Conservation (phyloP, 495 filamentous ascomycete species). For the Hypoxylon lienhwacheense region DNA sequence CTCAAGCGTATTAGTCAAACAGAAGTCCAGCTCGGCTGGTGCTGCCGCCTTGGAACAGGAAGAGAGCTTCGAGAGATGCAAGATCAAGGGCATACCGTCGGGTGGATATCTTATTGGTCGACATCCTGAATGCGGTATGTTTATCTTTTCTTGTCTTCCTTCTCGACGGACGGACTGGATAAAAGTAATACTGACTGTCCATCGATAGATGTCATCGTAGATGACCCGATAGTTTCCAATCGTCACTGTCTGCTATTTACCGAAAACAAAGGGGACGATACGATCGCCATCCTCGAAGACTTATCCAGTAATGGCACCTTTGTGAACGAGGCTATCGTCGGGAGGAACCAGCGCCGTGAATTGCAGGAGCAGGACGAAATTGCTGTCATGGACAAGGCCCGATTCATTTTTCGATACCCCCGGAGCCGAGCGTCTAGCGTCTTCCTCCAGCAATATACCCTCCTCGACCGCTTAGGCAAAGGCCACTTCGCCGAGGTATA, state of each 20-base stretch:
- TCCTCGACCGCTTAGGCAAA: conserved; percentile 86
- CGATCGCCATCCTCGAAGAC: conserved; percentile 84
- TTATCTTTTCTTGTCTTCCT: background rate
- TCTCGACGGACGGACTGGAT: background rate
- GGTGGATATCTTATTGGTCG: conserved; percentile 91
- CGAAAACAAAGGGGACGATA: conserved; percentile 79
- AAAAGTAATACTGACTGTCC: conserved; percentile 22
- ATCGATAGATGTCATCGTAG: conserved; percentile 70
- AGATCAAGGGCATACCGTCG: conserved; percentile 59
- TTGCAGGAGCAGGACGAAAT: conserved; percentile 89
- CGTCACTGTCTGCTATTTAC: conserved; percentile 88
- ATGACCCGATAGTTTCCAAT: conserved; percentile 88
- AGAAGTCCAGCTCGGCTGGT: conserved; percentile 44
- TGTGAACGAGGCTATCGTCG: conserved; percentile 87
- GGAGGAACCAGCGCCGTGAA: conserved; percentile 87
- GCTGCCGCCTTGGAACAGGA: conserved; percentile 55
- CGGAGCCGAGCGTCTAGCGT: conserved; percentile 69
- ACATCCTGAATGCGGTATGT: conserved; percentile 90
- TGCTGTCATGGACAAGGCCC: conserved; percentile 74
- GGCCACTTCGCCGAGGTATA: conserved; percentile 97
- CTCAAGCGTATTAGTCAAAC: conserved; percentile 16
- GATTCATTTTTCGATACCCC: conserved; percentile 90
- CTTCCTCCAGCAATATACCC: conserved; percentile 84
- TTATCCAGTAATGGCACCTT: conserved; percentile 96
- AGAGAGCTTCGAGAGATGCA: conserved; percentile 59